Base-by-base conservation (phyloP, 176 grass and related monocot species). In the Musa schizocarpa region DNA sequence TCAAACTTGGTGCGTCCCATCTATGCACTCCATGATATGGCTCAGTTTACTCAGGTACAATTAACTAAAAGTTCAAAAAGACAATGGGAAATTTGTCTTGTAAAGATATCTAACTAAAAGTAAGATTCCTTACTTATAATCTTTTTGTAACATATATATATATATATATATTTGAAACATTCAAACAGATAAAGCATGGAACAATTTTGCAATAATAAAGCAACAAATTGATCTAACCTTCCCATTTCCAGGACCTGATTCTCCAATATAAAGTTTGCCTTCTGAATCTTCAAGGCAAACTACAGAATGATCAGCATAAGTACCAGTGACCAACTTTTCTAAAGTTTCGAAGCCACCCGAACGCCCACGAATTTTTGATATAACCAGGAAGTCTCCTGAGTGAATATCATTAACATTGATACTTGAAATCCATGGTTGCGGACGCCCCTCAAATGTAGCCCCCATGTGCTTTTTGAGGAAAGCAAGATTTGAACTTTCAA, bases 381-480 rank as follows among this genome's bases (percentile, higher is more conserved):
- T 81, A 67, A 75, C 88, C 75, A 98, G 81, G 50, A 98, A 91
- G 79, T 98, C 95, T 22, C 95, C 95, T 26, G 90, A 98, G 59
- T 98, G 88, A 61, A 98, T 87, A 59, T 98, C 95, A 49, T 93
- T 85, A 19, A 68, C 10, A 85, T 93, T 93, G 51, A 98, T 69
- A 71, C 85, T 85, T 27, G 94, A 93, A 51, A 93, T 86, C 90
- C 94, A 93, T 13, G 94, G 94, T 82, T 98, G 61, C 0, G 88
- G 90, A 5, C 94, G 84, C 72, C 91, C 84, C 68, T 93, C 90
- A 81, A 98, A 91, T 52, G 85, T 91, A 9, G 90, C 88, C 1
- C 94, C 90, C 94, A 98, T 98, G 80, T 98, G 90, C 72, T 98
- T 93, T 76, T 91, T 74, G 49, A 98, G 87, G 61, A 98, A 98